phyloP scores from a whole-genome alignment of 768 basidiomycete genomes.

The Pleurotus eryngii region DNA sequence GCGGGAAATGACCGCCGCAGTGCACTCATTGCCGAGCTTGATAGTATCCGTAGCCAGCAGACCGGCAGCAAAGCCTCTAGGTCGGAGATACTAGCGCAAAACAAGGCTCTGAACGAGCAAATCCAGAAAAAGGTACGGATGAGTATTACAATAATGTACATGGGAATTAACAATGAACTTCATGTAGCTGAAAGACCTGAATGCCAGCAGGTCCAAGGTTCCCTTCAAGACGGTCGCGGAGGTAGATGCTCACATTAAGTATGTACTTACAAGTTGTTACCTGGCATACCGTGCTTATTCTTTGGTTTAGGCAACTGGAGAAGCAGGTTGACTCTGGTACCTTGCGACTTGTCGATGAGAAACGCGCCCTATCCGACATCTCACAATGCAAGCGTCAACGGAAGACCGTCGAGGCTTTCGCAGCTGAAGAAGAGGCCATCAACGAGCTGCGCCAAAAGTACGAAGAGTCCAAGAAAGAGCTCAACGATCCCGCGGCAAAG shows the following conservation, averaged over 20 bases:
- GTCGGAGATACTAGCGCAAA: conserved; percentile 70
- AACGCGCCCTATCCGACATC: conserved; percentile 91
- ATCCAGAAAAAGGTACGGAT: conserved; percentile 74
- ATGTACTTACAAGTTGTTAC: conserved; percentile 22
- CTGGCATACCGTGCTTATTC: conserved; percentile 6
- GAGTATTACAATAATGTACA: too few species aligned
- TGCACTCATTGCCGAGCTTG: conserved; percentile 76
- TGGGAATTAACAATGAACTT: neutral
- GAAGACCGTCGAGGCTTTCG: conserved; percentile 76
- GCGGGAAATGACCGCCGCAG: conserved; percentile 69
- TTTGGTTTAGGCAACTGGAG: conserved; percentile 63
- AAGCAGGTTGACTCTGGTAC: conserved; percentile 89
- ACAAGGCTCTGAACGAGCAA: conserved; percentile 74
- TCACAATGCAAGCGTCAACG: conserved; percentile 66
- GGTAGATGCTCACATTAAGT: conserved; percentile 86
- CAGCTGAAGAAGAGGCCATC: conserved; percentile 75
- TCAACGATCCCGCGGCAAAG: conserved; percentile 89
- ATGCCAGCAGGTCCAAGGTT: conserved; percentile 74
- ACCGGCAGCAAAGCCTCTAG: conserved; percentile 70
- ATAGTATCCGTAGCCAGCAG: conserved; percentile 75
- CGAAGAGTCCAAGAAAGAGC: conserved; percentile 78
- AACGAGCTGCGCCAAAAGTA: conserved; percentile 69
- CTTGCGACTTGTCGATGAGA: conserved; percentile 93
- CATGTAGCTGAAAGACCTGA: conserved; percentile 78
- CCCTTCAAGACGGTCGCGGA: conserved; percentile 81